Base-by-base conservation (phyloP, 805 yeast species). In the Scheffersomyces lignosus region DNA sequence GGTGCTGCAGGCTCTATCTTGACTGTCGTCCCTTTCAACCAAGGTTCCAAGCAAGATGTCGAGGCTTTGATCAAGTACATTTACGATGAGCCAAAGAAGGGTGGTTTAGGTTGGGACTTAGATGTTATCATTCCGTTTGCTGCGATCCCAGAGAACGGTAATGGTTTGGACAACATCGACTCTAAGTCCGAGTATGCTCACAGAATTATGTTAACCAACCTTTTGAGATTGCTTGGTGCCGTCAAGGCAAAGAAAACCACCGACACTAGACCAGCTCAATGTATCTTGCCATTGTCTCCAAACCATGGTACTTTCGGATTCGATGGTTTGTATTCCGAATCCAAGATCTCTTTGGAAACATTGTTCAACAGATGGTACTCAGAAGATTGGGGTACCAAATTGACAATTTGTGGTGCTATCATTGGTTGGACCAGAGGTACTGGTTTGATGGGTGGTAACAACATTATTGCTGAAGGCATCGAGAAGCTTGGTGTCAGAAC, bases 381-480 rank as follows among this genome's bases (percentile, higher is more conserved):
- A 32, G 99, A 93, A 75, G 85, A 89, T 42, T 93, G 99, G 99
- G 82, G 84, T 31, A 73, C 85, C 48, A 93, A 87, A 73, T 81
- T 93, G 71, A 93, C 98, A 41, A 75, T 93, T 43, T 90, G 97
- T 68, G 99, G 99, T 75, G 97, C 99, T 31, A 78, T 93, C 50
- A 93, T 93, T 66, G 99, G 99, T 63, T 93, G 99, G 99, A 93
- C 99, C 47, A 87, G 99, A 78, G 99, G 99, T 68, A 93, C 99
- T 42, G 99, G 99, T 60, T 81, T 93, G 60, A 93, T 93, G 99
- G 77, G 89, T 58, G 97, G 83, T 53, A 93, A 93, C 78, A 93
- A 93, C 73, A 84, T 88, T 62, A 87, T 93, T 64, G 96, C 99
- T 44, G 96, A 90, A 71, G 97, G 97, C 51, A 87, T 93, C 58